A percentile compares a stretch with the other conserved stretches of the same genome.
Evolutionary conservation across 495 filamentous ascomycete species (phyloP).

Genomic region (Astrothelium subdiscretum): DNA sequence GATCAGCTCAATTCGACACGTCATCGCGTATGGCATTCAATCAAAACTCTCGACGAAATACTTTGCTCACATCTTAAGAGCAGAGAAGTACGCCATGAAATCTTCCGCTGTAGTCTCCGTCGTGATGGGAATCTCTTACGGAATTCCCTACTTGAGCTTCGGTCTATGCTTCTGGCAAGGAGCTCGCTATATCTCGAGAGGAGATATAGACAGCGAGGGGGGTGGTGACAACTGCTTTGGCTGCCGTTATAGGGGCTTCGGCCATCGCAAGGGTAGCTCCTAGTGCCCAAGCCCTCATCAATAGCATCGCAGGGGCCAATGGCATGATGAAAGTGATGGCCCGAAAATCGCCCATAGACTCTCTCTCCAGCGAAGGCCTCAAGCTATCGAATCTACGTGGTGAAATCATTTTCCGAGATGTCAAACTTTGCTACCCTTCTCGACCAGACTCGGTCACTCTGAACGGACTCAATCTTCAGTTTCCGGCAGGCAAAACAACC

Average conservation of each 20-base stretch:
- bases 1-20: neutral
- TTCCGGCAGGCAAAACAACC: conserved; percentile 21
- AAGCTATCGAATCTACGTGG: conserved; percentile 15
- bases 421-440: conserved; percentile 21
- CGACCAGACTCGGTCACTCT: conserved; percentile 15
- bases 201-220: neutral
- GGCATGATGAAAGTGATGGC: conserved; percentile 30
- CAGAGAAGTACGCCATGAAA: neutral
- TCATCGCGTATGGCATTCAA: neutral
- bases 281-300: neutral
- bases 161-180: neutral
- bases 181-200: neutral
- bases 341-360: conserved; percentile 9
- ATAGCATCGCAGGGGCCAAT: neutral
- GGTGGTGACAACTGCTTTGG: neutral
- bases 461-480: conserved; percentile 9
- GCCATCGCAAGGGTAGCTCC: neutral
- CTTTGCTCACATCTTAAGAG: neutral
- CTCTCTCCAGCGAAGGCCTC: conserved; percentile 10
- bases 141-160: neutral
- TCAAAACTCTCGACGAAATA: neutral
- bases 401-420: conserved; percentile 11
- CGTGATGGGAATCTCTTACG: neutral
- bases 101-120: neutral
- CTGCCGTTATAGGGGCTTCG: neutral